These are phyloP conservation scores for Linum trigynum DNA, from an alignment of 345 rosid genomes.

Conservation along the genomic window DNA sequence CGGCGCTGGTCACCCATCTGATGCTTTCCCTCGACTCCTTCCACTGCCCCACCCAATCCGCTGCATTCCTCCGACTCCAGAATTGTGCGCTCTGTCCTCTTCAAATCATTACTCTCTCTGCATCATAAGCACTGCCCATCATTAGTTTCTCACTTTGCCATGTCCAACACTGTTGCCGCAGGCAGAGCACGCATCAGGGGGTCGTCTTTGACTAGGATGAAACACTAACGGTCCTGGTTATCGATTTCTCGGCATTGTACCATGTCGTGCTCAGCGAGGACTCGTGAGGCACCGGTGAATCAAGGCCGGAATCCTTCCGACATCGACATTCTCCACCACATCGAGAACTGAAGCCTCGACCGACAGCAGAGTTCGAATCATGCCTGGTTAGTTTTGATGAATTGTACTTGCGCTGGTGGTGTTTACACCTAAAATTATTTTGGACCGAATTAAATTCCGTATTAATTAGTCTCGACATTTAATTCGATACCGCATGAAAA, in stretches of 20 bases:
- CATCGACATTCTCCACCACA: constrained; percentile 69
- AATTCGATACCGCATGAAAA: too few species aligned
- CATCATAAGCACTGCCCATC: constrained; percentile 14
- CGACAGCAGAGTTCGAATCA: constrained; percentile 59
- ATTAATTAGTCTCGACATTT: too few species aligned
- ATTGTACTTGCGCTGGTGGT: too few species aligned
- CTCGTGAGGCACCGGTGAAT: constrained; percentile 56
- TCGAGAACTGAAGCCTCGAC: constrained; percentile 59
- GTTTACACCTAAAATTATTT: too few species aligned
- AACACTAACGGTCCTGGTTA: constrained; percentile 67
- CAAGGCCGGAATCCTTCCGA: constrained; percentile 60
- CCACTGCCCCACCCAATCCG: too few species aligned
- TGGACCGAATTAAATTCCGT: too few species aligned
- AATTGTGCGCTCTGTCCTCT: constrained; percentile 19
- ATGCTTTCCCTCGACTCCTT: too few species aligned
- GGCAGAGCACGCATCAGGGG: constrained; percentile 19
- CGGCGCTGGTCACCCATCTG: too few species aligned
- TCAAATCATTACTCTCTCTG: constrained; percentile 18
- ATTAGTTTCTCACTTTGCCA: constrained; percentile 17
- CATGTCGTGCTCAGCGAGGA: constrained; percentile 67
- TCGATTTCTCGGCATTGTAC: constrained; percentile 89
- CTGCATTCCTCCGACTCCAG: too few species aligned
- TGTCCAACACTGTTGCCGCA: constrained; percentile 12
- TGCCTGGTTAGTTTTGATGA: constrained; percentile 94
- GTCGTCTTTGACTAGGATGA: constrained; percentile 19